Evolutionary conservation across 371 early-diverging fungal species (phyloP), one percentile per base, ranked within the genome.

Genomic region (Actinomortierella wolfii): DNA sequence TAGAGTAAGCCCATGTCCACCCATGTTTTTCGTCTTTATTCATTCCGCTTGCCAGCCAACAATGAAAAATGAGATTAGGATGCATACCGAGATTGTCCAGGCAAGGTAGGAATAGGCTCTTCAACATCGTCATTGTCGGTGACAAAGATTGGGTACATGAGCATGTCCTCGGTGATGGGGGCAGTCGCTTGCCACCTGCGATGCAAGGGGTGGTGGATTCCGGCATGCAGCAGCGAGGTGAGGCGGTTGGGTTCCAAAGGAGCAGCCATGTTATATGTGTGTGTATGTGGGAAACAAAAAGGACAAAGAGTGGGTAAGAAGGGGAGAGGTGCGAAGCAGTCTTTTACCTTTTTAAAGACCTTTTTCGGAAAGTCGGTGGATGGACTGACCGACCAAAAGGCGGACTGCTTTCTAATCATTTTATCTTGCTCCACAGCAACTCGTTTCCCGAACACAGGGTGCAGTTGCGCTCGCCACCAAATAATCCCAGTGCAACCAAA

Each of bases 131-230:
- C 77, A 61, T 89, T 83, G 78, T 94, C 96, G 52, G 87, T 86
- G 63, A 98, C 86, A 77, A 98, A 98, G 67, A 98, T 83, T 17
- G 98, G 98, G 77, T 90, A 97, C 82, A 97, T 91, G 56, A 98
- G 86, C 65, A 86, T 83, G 45, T 79, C 77, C 74, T 92, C 90
- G 28, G 87, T 89, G 52, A 96, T 71, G 7, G 61, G 51, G 7
- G 80, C 76, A 46, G 86, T 87, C 3, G 83, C 82, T 78, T 95
- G 94, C 95, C 95, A 96, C 41, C 79, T 68, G 40, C 98, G 89
- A 57, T 88, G 85, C 28, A 85, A 57, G 20, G 92, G 86, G 75
- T 94, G 89, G 78, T 91, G 89, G 79, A 89, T 91, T 4, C 95
- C 94, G 13, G 95, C 90, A 67, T 95, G 95, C 51, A 97, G 89